Conservation (phyloP, 1,284 basidiomycete genomes). For the Amylostereum chailletii region DNA sequence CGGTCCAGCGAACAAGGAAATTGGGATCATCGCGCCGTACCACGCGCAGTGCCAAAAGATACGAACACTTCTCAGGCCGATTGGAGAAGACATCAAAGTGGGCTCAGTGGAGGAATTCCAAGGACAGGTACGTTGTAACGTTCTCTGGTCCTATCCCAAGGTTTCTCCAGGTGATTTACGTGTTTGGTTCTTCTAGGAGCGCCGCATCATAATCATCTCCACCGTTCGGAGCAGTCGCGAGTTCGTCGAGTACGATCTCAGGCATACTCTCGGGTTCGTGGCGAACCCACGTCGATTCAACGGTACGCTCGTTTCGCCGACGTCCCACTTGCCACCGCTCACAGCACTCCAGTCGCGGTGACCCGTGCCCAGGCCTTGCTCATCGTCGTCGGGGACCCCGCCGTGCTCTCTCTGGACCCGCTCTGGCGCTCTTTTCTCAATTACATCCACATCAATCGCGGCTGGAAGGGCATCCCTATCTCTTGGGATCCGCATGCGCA, state of each 20-base stretch:
- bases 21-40: constrained; percentile 57
- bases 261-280: constrained; percentile 54
- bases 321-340: background rate
- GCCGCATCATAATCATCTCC: constrained; percentile 56
- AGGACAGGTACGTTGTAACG: constrained; percentile 37
- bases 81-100: constrained; percentile 36
- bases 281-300: constrained; percentile 56
- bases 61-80: constrained; percentile 17
- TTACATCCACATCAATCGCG: constrained; percentile 35
- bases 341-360: constrained; percentile 35
- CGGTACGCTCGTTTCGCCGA: constrained; percentile 28
- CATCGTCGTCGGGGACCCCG: constrained; percentile 45
- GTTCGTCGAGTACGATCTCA: constrained; percentile 47
- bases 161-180: background rate
- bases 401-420: constrained; percentile 46
- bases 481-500: constrained; percentile 34
- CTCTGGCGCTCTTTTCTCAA: constrained; percentile 48
- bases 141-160: background rate
- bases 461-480: constrained; percentile 40
- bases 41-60: constrained; percentile 52
- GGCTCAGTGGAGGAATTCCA: constrained; percentile 65
- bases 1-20: constrained; percentile 31
- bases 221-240: constrained; percentile 54
- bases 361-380: constrained; percentile 49
- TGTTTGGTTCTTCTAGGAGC: constrained; percentile 33